Percentiles rank a stretch among this genome's conserved stretches.
These are phyloP conservation scores for Tricholoma furcatifolium DNA, from an alignment of 768 basidiomycete genomes.

Conservation along the genomic window DNA sequence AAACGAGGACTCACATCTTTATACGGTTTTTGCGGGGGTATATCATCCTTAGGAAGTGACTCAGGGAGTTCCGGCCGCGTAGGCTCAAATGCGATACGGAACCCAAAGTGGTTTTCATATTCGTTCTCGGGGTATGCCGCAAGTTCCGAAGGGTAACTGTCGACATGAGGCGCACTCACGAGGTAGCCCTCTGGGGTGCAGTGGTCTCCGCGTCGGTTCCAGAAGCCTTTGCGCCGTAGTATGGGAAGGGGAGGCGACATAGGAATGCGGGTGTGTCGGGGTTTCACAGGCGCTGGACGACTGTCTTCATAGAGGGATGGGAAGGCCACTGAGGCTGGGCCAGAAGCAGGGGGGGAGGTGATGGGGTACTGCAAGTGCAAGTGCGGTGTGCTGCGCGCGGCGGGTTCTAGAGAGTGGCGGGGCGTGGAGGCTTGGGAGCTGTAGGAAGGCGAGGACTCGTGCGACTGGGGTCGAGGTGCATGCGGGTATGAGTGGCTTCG, in stretches of 20 bases:
- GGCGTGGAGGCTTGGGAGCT: not conserved
- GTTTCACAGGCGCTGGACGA: constrained; percentile 12
- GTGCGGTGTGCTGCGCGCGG: constrained; percentile 6
- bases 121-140: constrained; percentile 53
- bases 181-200: constrained; percentile 53
- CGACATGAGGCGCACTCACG: constrained; percentile 61
- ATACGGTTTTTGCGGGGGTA: constrained; percentile 56
- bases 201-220: constrained; percentile 79
- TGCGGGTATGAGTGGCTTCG: constrained; percentile 1
- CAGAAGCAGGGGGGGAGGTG: constrained; percentile 2
- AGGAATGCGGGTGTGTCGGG: constrained; percentile 13
- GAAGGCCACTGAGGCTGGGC: no score
- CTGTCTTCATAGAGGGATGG: constrained; percentile 13
- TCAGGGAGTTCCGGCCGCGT: constrained; percentile 58
- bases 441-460: constrained; percentile 6
- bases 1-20: constrained; percentile 40
- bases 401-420: not conserved
- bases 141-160: constrained; percentile 62
- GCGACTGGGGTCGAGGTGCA: not conserved
- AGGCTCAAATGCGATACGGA: constrained; percentile 37
- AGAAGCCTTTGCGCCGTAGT: constrained; percentile 46
- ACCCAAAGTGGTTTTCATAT: constrained; percentile 54
- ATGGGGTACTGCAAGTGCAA: not conserved
- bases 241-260: constrained; percentile 28
- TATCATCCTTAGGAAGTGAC: constrained; percentile 56